Conservation (phyloP, 176 grass and related monocot genomes). For the Cenchrus fungigraminus region DNA sequence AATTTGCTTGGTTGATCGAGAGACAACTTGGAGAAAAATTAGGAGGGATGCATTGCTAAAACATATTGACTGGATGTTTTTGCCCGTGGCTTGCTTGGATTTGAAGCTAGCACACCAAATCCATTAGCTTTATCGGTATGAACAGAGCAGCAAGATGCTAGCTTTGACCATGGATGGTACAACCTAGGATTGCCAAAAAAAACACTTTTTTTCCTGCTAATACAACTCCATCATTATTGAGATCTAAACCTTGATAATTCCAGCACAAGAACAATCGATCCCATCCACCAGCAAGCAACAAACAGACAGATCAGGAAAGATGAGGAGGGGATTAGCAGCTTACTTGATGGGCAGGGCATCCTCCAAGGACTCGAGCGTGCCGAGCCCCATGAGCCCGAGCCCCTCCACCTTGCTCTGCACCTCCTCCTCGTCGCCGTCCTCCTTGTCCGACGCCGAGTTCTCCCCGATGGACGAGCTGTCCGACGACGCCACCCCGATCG, state of each 20-base stretch:
- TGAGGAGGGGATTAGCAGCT: neutral
- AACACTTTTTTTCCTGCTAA: neutral
- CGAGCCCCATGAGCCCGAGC: conserved; percentile 35
- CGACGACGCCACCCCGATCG: conserved; percentile 55
- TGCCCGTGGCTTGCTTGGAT: neutral
- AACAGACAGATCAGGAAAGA: neutral
- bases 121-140: neutral
- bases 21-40: neutral
- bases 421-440: conserved; percentile 37
- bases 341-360: conserved; percentile 73
- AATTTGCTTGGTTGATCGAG: neutral
- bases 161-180: neutral
- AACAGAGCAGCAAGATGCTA: neutral
- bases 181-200: neutral
- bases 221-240: neutral
- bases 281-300: neutral
- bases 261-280: neutral
- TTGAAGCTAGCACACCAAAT: neutral
- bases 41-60: neutral
- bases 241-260: conserved; percentile 19
- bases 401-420: conserved; percentile 45
- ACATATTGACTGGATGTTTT: neutral
- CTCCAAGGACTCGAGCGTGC: conserved; percentile 59
- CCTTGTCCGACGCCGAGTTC: conserved; percentile 53
- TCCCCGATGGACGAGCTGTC: conserved; percentile 67